Evolutionary conservation across 2,329 filamentous ascomycete genomes (phyloP).

Genomic region (Colletotrichum godetiae): DNA sequence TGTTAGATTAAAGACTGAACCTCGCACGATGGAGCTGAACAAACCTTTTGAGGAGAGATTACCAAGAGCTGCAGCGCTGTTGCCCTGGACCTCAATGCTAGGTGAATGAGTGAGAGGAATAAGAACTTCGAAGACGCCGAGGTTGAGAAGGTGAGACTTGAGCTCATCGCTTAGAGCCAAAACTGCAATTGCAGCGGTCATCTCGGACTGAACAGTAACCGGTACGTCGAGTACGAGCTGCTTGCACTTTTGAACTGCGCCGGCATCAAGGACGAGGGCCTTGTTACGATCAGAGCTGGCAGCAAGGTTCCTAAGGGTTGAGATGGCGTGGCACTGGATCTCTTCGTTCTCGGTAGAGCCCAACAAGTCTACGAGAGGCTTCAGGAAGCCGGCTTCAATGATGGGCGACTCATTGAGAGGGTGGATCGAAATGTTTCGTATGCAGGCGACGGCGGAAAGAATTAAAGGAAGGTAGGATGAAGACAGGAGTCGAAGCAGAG

Average conservation of each 20-base stretch:
- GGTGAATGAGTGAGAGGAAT: conserved; percentile 95
- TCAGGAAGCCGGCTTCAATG: conserved; percentile 96
- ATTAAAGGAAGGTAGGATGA: conserved; percentile 97
- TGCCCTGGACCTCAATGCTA: conserved; percentile 98
- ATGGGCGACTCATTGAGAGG: conserved; percentile 98
- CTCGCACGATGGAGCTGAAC: conserved; percentile 36
- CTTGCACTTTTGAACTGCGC: conserved; percentile 98
- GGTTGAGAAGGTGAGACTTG: conserved; percentile 88
- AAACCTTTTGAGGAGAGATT: conserved; percentile 97
- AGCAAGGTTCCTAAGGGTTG: conserved; percentile 92
- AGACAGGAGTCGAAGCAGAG: conserved; percentile 89
- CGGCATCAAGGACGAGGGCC: conserved; percentile 94
- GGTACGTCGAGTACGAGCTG: conserved; percentile 94
- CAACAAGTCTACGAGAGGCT: conserved; percentile 91
- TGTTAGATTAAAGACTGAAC: conserved; percentile 29
- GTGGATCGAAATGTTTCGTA: conserved; percentile 98
- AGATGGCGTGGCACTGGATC: conserved; percentile 98
- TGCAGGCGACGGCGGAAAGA: conserved; percentile 95
- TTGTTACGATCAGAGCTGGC: conserved; percentile 99
- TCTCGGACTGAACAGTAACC: conserved; percentile 95
- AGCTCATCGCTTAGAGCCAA: conserved; percentile 95
- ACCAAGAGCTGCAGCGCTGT: conserved; percentile 94
- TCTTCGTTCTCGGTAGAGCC: conserved; percentile 98
- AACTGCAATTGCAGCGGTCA: conserved; percentile 99
- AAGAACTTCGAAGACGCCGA: conserved; percentile 95